Evolutionary conservation across 2,329 filamentous ascomycete species (phyloP), one percentile per base, ranked within the genome.

Genomic region (Monosporascus sp.): DNA sequence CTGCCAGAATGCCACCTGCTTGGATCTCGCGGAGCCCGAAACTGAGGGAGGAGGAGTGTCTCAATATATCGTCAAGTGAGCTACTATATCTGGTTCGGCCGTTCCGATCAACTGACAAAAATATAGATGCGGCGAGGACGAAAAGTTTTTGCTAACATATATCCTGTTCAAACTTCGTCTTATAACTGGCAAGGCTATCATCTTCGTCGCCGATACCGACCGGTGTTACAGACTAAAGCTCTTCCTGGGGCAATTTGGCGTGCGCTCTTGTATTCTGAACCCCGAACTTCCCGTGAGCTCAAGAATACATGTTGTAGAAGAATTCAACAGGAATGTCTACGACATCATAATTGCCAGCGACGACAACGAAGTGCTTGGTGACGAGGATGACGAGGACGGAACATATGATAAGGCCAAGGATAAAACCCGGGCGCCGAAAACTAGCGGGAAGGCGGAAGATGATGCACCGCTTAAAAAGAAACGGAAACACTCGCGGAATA

Each of bases 341-440:
- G 93, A 99, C 64, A 97, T 97, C 57, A 92, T 99, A 61, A 96
- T 99, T 63, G 94, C 94, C 1, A 92, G 90, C 1, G 94, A 99
- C 63, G 92, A 96, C 67, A 87, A 89, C 59, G 91, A 96, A 66
- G 82, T 95, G 11, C 70, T 96, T 11, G 90, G 88, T 14, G 80
- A 83, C 20, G 83, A 86, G 50, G 76, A 78, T 7, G 52, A 60
- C 20, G 63, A 66, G 52, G 51, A 63, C n/a, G 66, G 72, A 54
- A 63, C 68, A 37, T 66, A 70, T 18, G 67, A 70, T 64, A 69
- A 79, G 71, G 65, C 75, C 72, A 68, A 81, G 71, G 65, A 76
- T 72, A 68, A 81, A 72, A 53, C 74, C 73, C 57, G 60, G 5
- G 60, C 65, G 14, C 51, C 63, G 55, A 70, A 68, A 57, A 59